phyloP scores from a whole-genome alignment of 2,329 filamentous ascomycete species.

The Elsinoe ampelina region DNA sequence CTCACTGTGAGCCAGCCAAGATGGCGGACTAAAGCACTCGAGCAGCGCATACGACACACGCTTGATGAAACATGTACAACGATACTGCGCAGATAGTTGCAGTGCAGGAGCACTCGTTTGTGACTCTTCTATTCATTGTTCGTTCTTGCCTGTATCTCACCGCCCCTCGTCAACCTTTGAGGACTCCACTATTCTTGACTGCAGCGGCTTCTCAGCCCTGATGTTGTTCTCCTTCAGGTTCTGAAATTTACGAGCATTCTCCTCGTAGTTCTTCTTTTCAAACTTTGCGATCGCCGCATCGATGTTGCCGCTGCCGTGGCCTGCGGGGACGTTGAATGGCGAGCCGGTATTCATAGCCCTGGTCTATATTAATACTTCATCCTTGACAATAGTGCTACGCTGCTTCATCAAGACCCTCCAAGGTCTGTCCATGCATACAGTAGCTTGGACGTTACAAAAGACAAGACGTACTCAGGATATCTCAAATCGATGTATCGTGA shows the following conservation, averaged over 20 bases:
- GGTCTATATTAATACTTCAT: slow-evolving; percentile 8
- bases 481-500: slow-evolving; percentile 43
- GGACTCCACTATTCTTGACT: background rate
- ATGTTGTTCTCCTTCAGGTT: slow-evolving; percentile 31
- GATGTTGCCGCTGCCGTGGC: slow-evolving; percentile 48
- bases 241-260: slow-evolving; percentile 47
- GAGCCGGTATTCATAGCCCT: slow-evolving; percentile 55
- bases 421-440: no score
- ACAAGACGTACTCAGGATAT: slow-evolving; percentile 53
- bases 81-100: background rate
- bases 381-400: background rate
- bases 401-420: background rate
- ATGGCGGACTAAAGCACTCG: background rate
- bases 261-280: slow-evolving; percentile 46
- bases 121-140: background rate
- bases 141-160: background rate
- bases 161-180: background rate
- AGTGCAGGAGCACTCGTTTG: background rate
- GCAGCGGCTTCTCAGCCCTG: slow-evolving; percentile 19
- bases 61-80: no score
- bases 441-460: no score
- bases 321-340: slow-evolving; percentile 55
- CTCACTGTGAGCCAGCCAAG: background rate
- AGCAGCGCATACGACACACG: background rate
- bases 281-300: slow-evolving; percentile 53